Conservation (phyloP, 108 stramenopile species). For the Bacterosira constricta region DNA sequence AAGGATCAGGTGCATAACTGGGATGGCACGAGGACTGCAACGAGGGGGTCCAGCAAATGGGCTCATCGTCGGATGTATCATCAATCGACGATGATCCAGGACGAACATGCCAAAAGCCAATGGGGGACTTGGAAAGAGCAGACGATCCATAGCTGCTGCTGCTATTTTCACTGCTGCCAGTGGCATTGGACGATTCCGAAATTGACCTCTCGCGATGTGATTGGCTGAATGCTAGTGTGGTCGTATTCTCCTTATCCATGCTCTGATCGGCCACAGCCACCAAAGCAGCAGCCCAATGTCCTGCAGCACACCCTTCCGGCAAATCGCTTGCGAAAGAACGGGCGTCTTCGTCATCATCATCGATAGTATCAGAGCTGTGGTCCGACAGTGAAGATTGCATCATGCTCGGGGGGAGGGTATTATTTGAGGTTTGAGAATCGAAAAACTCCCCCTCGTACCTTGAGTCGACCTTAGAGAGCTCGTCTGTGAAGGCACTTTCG, state of each 20-base stretch:
- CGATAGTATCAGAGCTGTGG: constrained; percentile 60
- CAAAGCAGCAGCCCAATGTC: constrained; percentile 82
- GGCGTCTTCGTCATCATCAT: constrained; percentile 49
- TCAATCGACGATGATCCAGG: constrained; percentile 45
- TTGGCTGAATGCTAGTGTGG: too few relatives aligned
- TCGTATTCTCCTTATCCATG: constrained; percentile 34
- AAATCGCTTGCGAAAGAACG: constrained; percentile 35
- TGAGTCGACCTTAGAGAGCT: constrained; percentile 16
- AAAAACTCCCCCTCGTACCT: not conserved
- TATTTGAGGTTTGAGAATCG: not conserved
- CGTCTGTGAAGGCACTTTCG: constrained; percentile 42
- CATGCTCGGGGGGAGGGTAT: constrained; percentile 30
- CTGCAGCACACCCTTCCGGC: constrained; percentile 63
- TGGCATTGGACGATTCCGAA: constrained; percentile 39
- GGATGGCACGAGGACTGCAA: constrained; percentile 1
- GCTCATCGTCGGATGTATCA: constrained; percentile 23
- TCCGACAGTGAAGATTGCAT: constrained; percentile 76
- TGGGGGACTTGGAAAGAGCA: constrained; percentile 40
- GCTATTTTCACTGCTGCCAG: constrained; percentile 12
- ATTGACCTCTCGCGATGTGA: constrained; percentile 35
- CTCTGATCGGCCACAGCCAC: constrained; percentile 54
- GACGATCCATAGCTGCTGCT: not conserved
- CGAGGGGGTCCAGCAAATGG: constrained; percentile 20
- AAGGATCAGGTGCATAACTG: not conserved
- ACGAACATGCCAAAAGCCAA: constrained; percentile 56